These are phyloP conservation scores for Cyclotella distinguenda DNA, from an alignment of 108 stramenopile genomes.

Conservation along the genomic window DNA sequence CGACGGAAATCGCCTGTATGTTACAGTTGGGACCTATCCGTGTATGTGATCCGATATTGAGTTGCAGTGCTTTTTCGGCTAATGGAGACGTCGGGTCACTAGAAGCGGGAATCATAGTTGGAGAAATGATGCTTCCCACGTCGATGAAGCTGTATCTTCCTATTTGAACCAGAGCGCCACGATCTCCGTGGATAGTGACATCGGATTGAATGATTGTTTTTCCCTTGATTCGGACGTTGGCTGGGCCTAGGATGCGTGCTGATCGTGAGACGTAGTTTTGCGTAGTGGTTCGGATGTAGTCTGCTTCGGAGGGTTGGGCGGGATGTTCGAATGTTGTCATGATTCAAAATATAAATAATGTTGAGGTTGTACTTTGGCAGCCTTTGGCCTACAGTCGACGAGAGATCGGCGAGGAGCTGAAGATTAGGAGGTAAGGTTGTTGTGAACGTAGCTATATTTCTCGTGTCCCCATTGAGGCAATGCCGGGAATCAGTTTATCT, in stretches of 20 bases:
- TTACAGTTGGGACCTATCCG: conserved; percentile 23
- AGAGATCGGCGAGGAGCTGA: no score
- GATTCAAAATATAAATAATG: no score
- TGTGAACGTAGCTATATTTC: no score
- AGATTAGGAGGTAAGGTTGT: no score
- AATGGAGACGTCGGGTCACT: conserved; percentile 21
- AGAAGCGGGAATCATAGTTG: conserved; percentile 22
- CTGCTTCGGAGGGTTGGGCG: conserved; percentile 5
- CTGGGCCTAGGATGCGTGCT: conserved; percentile 28
- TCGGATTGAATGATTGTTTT: conserved; percentile 30
- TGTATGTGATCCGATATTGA: conserved; percentile 46
- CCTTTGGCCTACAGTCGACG: no score
- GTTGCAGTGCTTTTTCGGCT: conserved; percentile 27
- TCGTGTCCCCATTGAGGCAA: no score
- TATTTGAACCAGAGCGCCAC: conserved; percentile 30
- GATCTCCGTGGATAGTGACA: conserved; percentile 39
- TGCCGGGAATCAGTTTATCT: no score
- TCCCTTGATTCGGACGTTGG: conserved; percentile 28
- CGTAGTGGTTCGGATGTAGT: conserved; percentile 37
- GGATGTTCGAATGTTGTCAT: no score
- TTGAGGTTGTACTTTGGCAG: no score
- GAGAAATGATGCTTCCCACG: conserved; percentile 26
- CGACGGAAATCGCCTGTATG: conserved; percentile 32
- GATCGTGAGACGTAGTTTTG: conserved; percentile 48
- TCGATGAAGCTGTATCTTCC: conserved; percentile 41